Percentiles rank a stretch among this genome's conserved stretches.
These are phyloP conservation scores for Gelatoporia subvermispora DNA, from an alignment of 768 basidiomycete species.

Conservation along the genomic window DNA sequence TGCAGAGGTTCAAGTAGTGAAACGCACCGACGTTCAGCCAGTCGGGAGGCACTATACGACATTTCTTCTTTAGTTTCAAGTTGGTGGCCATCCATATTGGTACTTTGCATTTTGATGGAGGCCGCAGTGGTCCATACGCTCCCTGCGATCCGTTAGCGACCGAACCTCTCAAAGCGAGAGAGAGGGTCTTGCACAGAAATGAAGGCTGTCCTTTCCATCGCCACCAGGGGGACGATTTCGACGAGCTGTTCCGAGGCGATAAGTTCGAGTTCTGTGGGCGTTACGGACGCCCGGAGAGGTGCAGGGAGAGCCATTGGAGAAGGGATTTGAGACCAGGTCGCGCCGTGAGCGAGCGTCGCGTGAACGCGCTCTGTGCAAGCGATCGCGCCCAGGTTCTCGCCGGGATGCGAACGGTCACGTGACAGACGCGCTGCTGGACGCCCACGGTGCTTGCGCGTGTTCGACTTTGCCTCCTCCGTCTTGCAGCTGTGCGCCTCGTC, in stretches of 20 bases:
- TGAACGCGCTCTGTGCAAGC: too few relatives aligned
- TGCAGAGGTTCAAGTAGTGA: background rate
- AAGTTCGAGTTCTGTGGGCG: slow-evolving; percentile 83
- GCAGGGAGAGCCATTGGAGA: slow-evolving; percentile 75
- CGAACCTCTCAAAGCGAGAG: background rate
- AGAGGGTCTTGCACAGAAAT: slow-evolving; percentile 60
- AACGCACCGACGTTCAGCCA: slow-evolving; percentile 83
- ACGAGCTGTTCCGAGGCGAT: slow-evolving; percentile 81
- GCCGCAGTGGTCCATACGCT: slow-evolving; percentile 87
- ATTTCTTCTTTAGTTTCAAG: slow-evolving; percentile 91
- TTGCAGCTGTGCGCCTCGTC: slow-evolving; percentile 3
- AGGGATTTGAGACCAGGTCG: too few relatives aligned
- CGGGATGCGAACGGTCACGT: slow-evolving; percentile 12
- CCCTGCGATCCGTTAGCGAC: slow-evolving; percentile 45
- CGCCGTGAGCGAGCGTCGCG: too few relatives aligned
- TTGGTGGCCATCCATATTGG: slow-evolving; percentile 96
- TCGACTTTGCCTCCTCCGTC: slow-evolving; percentile 2
- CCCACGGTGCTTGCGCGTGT: background rate
- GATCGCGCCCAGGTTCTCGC: too few relatives aligned
- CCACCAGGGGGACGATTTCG: slow-evolving; percentile 82
- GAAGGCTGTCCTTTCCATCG: slow-evolving; percentile 88
- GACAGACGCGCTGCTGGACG: slow-evolving; percentile 1
- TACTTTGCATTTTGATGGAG: slow-evolving; percentile 79
- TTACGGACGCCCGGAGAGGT: slow-evolving; percentile 63
- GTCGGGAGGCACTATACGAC: slow-evolving; percentile 82